Evolutionary conservation across 108 stramenopile species (phyloP).

Genomic region (Stephanodiscus minutulus): DNA sequence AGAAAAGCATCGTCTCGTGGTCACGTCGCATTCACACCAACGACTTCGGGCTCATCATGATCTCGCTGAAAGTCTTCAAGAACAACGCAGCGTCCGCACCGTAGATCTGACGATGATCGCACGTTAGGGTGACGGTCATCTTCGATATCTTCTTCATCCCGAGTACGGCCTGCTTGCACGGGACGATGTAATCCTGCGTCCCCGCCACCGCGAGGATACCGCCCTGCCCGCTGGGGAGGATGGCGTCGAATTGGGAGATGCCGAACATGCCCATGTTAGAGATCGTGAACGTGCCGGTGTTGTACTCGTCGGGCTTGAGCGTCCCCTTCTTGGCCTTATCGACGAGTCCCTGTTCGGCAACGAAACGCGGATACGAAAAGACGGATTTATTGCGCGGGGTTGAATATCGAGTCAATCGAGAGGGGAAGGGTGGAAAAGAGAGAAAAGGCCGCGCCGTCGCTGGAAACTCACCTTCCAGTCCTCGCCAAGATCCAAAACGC

Average conservation of each 20-base stretch:
- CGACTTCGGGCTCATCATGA: slow-evolving; percentile 82
- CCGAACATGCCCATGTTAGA: slow-evolving; percentile 99
- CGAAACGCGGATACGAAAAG: not conserved
- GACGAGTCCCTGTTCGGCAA: slow-evolving; percentile 68
- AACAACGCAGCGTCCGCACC: slow-evolving; percentile 96
- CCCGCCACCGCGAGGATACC: slow-evolving; percentile 95
- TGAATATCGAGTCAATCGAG: not conserved
- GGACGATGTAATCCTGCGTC: slow-evolving; percentile 83
- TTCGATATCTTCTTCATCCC: slow-evolving; percentile 92
- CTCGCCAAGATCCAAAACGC: slow-evolving; percentile 84
- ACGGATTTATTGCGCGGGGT: not conserved
- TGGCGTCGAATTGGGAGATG: slow-evolving; percentile 93
- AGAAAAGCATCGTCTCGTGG: no score
- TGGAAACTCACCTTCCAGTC: slow-evolving; percentile 85
- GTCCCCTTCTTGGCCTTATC: slow-evolving; percentile 81
- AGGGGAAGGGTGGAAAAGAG: not conserved
- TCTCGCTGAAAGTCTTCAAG: slow-evolving; percentile 89
- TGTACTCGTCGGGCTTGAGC: slow-evolving; percentile 92
- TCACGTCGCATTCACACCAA: slow-evolving; percentile 23
- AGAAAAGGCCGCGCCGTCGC: not conserved
- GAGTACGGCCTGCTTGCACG: slow-evolving; percentile 68
- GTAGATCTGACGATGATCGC: slow-evolving; percentile 98
- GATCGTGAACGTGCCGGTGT: slow-evolving; percentile 95
- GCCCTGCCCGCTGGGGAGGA: slow-evolving; percentile 90
- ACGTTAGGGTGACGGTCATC: slow-evolving; percentile 97